Evolutionary conservation across 176 grass and related monocot species (phyloP).

Genomic region (Puya raimondii): DNA sequence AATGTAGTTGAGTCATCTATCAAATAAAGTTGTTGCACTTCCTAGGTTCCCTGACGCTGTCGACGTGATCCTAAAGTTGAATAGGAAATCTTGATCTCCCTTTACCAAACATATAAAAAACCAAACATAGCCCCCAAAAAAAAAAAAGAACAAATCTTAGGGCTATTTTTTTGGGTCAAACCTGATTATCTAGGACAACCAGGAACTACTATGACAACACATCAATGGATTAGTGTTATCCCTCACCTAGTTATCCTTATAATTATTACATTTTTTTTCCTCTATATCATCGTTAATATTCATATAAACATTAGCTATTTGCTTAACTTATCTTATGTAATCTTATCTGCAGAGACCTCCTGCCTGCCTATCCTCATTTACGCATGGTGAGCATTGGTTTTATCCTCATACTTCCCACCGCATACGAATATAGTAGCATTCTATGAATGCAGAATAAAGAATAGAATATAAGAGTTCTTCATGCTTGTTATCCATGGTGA

Average conservation of each 20-base stretch:
- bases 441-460: not conserved
- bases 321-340: conserved; percentile 8
- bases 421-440: not conserved
- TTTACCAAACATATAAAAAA: no score
- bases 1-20: not conserved
- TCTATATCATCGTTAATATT: no score
- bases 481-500: not conserved
- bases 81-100: not conserved
- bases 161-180: no score
- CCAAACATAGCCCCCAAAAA: no score
- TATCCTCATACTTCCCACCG: conserved; percentile 9
- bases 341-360: conserved; percentile 64
- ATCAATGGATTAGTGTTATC: no score
- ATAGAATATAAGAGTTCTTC: not conserved
- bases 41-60: not conserved
- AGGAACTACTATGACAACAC: no score
- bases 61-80: not conserved
- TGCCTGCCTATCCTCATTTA: conserved; percentile 74
- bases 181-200: no score
- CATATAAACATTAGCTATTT: not conserved
- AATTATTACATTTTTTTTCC: no score
- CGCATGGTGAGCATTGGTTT: conserved; percentile 49
- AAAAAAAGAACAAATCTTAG: no score
- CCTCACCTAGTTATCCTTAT: no score
- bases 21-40: not conserved